A percentile compares a stretch with the other conserved stretches of the same genome.
Conservation (phyloP, 2,329 filamentous ascomycete species). For the Penicillium psychrosexuale region DNA sequence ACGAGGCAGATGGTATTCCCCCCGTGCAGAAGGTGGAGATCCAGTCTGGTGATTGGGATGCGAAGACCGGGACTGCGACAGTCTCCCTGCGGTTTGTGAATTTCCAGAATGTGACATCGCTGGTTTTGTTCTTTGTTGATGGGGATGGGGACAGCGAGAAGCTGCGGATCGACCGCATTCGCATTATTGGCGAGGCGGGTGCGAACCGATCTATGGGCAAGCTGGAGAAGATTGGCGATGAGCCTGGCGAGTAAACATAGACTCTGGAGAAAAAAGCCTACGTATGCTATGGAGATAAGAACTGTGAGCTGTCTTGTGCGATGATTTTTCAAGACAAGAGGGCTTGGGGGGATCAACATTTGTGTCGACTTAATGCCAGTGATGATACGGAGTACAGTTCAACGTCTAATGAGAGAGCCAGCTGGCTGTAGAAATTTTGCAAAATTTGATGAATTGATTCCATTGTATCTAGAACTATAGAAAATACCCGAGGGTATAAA, state of each 20-base stretch:
- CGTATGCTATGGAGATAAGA: background rate
- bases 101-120: conserved; percentile 86
- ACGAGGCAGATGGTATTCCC: conserved; percentile 83
- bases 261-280: conserved; percentile 26
- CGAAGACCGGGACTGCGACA: conserved; percentile 66
- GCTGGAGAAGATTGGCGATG: conserved; percentile 88
- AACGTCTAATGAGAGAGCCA: background rate
- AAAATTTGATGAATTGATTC: background rate
- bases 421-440: background rate
- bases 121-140: conserved; percentile 85
- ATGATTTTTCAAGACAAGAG: background rate
- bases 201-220: conserved; percentile 92
- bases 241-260: conserved; percentile 55
- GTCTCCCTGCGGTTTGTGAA: conserved; percentile 84
- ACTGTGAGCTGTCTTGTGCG: background rate
- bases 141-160: conserved; percentile 81
- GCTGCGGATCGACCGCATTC: conserved; percentile 63
- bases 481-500: background rate
- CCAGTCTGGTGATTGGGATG: conserved; percentile 73
- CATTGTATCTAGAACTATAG: background rate
- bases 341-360: background rate
- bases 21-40: conserved; percentile 78
- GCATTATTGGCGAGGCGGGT: conserved; percentile 80
- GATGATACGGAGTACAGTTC: background rate
- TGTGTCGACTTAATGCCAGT: background rate